phyloP scores from a whole-genome alignment of 495 filamentous ascomycete genomes.

The Tuber borchii region DNA sequence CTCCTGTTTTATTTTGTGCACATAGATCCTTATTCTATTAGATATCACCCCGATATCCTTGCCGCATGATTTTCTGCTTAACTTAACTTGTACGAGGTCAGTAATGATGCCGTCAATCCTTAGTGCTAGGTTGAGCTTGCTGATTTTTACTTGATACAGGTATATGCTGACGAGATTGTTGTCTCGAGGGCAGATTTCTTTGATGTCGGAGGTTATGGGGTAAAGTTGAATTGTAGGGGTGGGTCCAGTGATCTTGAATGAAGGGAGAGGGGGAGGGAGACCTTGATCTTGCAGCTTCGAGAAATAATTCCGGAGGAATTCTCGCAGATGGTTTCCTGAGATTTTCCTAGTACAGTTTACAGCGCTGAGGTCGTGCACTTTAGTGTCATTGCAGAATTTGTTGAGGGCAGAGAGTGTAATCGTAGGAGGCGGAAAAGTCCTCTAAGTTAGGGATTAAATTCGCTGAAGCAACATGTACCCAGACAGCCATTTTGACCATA shows the following conservation, averaged over 20 bases:
- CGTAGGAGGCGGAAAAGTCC: slow-evolving; percentile 84
- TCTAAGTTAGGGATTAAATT: slow-evolving; percentile 98
- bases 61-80: slow-evolving; percentile 59
- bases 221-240: slow-evolving; percentile 43
- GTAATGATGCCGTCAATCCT: slow-evolving; percentile 58
- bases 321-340: slow-evolving; percentile 64
- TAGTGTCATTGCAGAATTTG: neutral
- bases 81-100: slow-evolving; percentile 68
- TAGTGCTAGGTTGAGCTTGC: slow-evolving; percentile 71
- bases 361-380: slow-evolving; percentile 33
- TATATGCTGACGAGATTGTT: slow-evolving; percentile 65
- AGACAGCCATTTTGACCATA: slow-evolving; percentile 98
- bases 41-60: slow-evolving; percentile 50
- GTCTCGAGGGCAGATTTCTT: slow-evolving; percentile 71
- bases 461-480: slow-evolving; percentile 97
- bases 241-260: neutral
- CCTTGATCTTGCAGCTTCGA: slow-evolving; percentile 56
- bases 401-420: slow-evolving; percentile 69
- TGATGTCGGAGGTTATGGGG: slow-evolving; percentile 64
- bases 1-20: slow-evolving; percentile 38
- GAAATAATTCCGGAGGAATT: slow-evolving; percentile 73
- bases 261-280: slow-evolving; percentile 7
- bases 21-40: slow-evolving; percentile 53
- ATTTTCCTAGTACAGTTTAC: slow-evolving; percentile 73
- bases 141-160: slow-evolving; percentile 69